A percentile compares a stretch with the other conserved stretches of the same genome.
Conservation (phyloP, 495 filamentous ascomycete genomes). For the Lasiosphaeria miniovina region DNA sequence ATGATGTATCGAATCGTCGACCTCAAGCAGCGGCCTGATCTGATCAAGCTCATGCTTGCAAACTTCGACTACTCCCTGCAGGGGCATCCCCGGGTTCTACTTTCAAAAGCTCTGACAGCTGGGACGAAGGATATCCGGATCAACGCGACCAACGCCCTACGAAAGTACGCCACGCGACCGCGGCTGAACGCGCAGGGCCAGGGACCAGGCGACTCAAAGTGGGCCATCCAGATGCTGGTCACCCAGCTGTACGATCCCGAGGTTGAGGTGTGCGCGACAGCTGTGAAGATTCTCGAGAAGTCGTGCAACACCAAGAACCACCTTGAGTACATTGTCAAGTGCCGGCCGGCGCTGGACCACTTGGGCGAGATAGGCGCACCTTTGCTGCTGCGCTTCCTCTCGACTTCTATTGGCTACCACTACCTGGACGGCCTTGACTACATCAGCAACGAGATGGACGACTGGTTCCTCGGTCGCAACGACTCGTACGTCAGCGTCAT, state of each 20-base stretch:
- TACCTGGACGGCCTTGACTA: slow-evolving; percentile 97
- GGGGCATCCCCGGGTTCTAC: slow-evolving; percentile 84
- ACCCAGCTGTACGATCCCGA: slow-evolving; percentile 97
- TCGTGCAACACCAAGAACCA: slow-evolving; percentile 87
- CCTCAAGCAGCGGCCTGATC: slow-evolving; percentile 80
- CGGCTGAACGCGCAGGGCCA: slow-evolving; percentile 35
- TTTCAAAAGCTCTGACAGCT: slow-evolving; percentile 88
- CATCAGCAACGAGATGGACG: slow-evolving; percentile 98
- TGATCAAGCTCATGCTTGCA: slow-evolving; percentile 79
- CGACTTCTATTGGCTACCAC: slow-evolving; percentile 93
- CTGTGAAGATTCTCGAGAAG: slow-evolving; percentile 95
- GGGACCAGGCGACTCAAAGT: slow-evolving; percentile 62
- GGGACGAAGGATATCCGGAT: slow-evolving; percentile 90
- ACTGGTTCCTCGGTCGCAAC: slow-evolving; percentile 96
- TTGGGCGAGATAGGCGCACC: slow-evolving; percentile 96
- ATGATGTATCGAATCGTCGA: slow-evolving; percentile 99
- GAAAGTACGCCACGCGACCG: slow-evolving; percentile 70
- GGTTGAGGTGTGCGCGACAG: slow-evolving; percentile 90
- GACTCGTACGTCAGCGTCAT: slow-evolving; percentile 93
- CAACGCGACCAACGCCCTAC: slow-evolving; percentile 74
- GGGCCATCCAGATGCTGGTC: slow-evolving; percentile 94
- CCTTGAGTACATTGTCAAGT: slow-evolving; percentile 93
- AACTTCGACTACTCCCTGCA: slow-evolving; percentile 86
- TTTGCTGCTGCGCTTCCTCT: slow-evolving; percentile 86
- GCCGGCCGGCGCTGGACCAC: slow-evolving; percentile 92